These are phyloP conservation scores for Mortierella sp. DNA, from an alignment of 371 early-diverging fungal species.

Conservation along the genomic window DNA sequence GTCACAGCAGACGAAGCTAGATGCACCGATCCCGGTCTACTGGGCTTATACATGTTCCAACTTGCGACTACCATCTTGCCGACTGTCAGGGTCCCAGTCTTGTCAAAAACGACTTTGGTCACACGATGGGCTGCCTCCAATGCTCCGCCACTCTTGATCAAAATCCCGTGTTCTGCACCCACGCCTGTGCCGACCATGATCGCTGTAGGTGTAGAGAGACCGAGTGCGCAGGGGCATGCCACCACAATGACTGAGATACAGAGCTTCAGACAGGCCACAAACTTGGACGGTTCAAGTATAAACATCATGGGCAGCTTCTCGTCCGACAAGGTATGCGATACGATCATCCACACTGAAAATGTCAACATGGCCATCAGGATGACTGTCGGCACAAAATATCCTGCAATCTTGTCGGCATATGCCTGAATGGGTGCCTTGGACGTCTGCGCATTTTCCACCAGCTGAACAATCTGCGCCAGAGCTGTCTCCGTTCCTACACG, in stretches of 20 bases:
- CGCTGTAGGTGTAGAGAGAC: slow-evolving; percentile 96
- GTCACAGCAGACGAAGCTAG: slow-evolving; percentile 11
- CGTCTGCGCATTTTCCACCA: slow-evolving; percentile 90
- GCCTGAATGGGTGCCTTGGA: slow-evolving; percentile 90
- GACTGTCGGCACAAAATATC: slow-evolving; percentile 92
- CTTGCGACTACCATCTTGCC: slow-evolving; percentile 85
- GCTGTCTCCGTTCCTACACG: slow-evolving; percentile 87
- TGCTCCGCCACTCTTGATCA: slow-evolving; percentile 89
- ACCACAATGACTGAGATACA: slow-evolving; percentile 96
- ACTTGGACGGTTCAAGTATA: slow-evolving; percentile 69
- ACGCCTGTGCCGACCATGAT: slow-evolving; percentile 99
- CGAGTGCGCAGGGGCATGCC: slow-evolving; percentile 97
- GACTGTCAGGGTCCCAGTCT: slow-evolving; percentile 95
- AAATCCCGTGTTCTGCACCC: slow-evolving; percentile 90
- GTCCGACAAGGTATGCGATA: slow-evolving; percentile 61
- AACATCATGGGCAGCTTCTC: slow-evolving; percentile 68
- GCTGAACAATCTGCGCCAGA: slow-evolving; percentile 85
- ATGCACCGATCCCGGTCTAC: background rate
- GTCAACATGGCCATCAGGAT: slow-evolving; percentile 78
- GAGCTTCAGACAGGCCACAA: slow-evolving; percentile 87
- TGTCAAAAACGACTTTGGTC: slow-evolving; percentile 94
- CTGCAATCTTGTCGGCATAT: slow-evolving; percentile 85
- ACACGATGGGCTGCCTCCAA: slow-evolving; percentile 86
- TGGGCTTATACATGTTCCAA: slow-evolving; percentile 35
- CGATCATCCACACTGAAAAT: slow-evolving; percentile 82